Evolutionary conservation across 495 filamentous ascomycete genomes (phyloP), one percentile per base, ranked within the genome.

Genomic region (Amorphotheca resinae): DNA sequence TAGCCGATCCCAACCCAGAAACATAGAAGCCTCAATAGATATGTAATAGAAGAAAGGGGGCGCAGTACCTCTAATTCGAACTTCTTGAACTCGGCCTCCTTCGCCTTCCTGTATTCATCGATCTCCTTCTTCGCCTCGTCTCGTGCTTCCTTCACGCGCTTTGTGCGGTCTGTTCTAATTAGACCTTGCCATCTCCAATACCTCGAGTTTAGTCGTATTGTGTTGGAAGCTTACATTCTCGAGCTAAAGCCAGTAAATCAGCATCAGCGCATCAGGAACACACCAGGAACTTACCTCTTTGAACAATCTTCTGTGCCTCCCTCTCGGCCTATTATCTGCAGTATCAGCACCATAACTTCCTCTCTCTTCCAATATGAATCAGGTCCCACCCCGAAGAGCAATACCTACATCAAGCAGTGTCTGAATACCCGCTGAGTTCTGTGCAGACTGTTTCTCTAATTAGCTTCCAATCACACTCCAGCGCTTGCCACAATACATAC

Each of bases 301-400:
- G 88, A 23, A 98, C 91, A 61, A 96, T 98, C 73, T 95, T 95
- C 66, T 95, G 87, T 51, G 91, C 91, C 66, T 98, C 91, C 68
- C 86, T 81, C 76, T 98, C 91, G 41, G 93, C 87, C 91, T 96
- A 58, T 22, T 39, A 3, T 3, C 2, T 28, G 5, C 16, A 22
- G 12, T 21, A 42, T 53, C 41, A 53, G 47, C 38, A 25, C 14
- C 23, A n/a, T 28, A 4, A 36, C 18, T 30, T 37, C 26, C n/a
- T 30, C 15, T 37, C 22, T 30, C 42, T 34, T 14, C 34, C 25
- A 33, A 34, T 12, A n/a, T 16, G 5, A 28, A 9, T 22, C 18
- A 11, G 4, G 15, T 22, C 23, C 18, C 34, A 16, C 17, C 12
- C 18, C 22, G 7, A 12, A 14, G 25, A 23, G 37, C 32, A 33